Evolutionary conservation across 495 filamentous ascomycete genomes (phyloP).

Genomic region (Lasiosphaeria ovina): DNA sequence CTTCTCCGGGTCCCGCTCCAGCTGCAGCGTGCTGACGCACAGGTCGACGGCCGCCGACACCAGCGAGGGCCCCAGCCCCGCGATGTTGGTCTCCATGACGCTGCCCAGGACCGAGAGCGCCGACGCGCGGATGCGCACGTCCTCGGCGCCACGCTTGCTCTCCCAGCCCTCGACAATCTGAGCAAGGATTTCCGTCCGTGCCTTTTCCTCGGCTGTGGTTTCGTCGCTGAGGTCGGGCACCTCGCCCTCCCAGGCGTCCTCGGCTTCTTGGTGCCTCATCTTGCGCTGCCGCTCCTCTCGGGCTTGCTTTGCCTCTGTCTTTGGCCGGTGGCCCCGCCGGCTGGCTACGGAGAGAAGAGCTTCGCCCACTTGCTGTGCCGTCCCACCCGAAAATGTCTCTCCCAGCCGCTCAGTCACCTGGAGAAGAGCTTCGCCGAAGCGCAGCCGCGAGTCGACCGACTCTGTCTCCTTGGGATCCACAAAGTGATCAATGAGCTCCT

Average conservation of each 20-base stretch:
- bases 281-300: constrained; percentile 46
- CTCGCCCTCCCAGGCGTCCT: constrained; percentile 54
- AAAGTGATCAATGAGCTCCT: constrained; percentile 67
- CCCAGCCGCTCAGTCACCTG: constrained; percentile 67
- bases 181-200: constrained; percentile 54
- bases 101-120: constrained; percentile 70
- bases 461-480: constrained; percentile 59
- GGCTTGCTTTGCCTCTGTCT: constrained; percentile 49
- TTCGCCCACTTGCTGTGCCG: constrained; percentile 55
- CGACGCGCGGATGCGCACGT: constrained; percentile 73
- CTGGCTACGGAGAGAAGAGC: constrained; percentile 66
- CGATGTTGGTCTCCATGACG: constrained; percentile 64
- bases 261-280: constrained; percentile 48
- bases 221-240: constrained; percentile 48
- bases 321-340: constrained; percentile 57
- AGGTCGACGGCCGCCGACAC: constrained; percentile 64
- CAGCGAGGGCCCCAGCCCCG: constrained; percentile 54
- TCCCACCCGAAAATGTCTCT: constrained; percentile 58
- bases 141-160: constrained; percentile 64
- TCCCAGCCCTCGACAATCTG: constrained; percentile 75
- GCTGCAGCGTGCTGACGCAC: constrained; percentile 60
- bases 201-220: constrained; percentile 43
- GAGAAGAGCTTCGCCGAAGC: constrained; percentile 70
- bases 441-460: constrained; percentile 63
- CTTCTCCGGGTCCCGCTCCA: constrained; percentile 62